A percentile compares a stretch with the other conserved stretches of the same genome.
Conservation (phyloP, 2,329 filamentous ascomycete species). For the Colletotrichum phormii region DNA sequence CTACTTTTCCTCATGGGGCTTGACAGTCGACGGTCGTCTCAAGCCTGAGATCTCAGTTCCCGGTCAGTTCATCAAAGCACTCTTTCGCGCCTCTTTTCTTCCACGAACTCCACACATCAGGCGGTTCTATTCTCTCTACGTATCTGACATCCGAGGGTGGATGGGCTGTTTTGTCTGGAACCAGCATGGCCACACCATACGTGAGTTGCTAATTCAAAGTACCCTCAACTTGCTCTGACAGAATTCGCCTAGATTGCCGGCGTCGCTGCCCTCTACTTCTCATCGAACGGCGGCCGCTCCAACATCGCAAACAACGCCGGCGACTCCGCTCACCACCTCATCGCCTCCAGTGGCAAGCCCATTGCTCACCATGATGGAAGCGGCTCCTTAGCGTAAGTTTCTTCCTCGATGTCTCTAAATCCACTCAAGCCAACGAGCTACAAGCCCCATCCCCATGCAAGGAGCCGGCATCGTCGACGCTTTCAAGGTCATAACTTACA, state of each 20-base stretch:
- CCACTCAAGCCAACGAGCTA: background rate
- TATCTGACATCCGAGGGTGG: background rate
- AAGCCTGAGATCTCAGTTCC: slow-evolving; percentile 67
- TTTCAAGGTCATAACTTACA: slow-evolving; percentile 52
- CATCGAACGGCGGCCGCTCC: background rate
- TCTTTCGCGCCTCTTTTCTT: too few relatives aligned
- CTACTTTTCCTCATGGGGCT: slow-evolving; percentile 68
- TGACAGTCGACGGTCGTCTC: slow-evolving; percentile 67
- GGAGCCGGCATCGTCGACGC: slow-evolving; percentile 71
- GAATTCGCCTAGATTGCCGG: background rate
- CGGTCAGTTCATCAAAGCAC: slow-evolving; percentile 44
- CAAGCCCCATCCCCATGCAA: background rate
- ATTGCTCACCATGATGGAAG: slow-evolving; percentile 28
- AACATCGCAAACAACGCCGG: background rate
- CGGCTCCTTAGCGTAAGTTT: slow-evolving; percentile 21
- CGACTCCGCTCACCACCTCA: background rate
- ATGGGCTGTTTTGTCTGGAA: background rate
- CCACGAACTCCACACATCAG: background rate
- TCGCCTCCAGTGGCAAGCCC: slow-evolving; percentile 13
- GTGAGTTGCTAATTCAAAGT: background rate
- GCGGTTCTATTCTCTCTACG: background rate
- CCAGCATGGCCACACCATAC: background rate
- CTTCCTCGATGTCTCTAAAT: background rate
- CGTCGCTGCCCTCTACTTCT: background rate
- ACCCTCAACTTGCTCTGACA: background rate